These are phyloP conservation scores for Trichoderma endophyticum DNA, from an alignment of 2,329 filamentous ascomycete genomes.

Conservation along the genomic window DNA sequence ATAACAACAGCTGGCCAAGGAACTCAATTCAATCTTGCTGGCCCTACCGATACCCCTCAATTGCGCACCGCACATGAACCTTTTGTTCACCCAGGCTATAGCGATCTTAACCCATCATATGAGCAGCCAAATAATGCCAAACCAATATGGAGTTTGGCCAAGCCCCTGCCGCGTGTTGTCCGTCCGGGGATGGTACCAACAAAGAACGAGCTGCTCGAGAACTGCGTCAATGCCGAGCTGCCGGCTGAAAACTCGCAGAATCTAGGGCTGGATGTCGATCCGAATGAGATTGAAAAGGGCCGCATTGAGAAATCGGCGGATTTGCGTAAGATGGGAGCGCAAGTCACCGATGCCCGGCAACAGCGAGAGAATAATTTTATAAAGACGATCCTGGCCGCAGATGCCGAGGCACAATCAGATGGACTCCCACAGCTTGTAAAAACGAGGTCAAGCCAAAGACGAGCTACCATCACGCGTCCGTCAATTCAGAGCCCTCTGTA, in stretches of 20 bases:
- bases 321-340: constrained; percentile 1
- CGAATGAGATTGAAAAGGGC: constrained; percentile 10
- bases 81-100: background rate
- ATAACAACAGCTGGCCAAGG: background rate
- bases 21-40: constrained; percentile 8
- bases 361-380: background rate
- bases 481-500: background rate
- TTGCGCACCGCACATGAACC: background rate
- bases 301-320: background rate
- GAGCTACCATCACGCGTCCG: background rate
- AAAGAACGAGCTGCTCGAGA: constrained; percentile 3
- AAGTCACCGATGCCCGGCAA: constrained; percentile 2
- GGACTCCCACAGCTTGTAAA: background rate
- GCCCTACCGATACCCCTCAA: background rate
- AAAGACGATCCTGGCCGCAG: background rate
- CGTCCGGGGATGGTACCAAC: constrained; percentile 6
- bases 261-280: background rate
- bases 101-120: background rate
- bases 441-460: background rate
- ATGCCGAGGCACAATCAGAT: background rate
- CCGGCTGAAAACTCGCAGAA: constrained; percentile 7
- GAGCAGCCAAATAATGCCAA: background rate
- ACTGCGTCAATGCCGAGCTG: background rate
- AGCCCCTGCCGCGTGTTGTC: constrained; percentile 2
- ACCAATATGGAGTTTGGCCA: constrained; percentile 7